A percentile compares a stretch with the other conserved stretches of the same genome.
Conservation (phyloP, 2,329 filamentous ascomycete genomes). For the Chrysosporium queenslandicum region DNA sequence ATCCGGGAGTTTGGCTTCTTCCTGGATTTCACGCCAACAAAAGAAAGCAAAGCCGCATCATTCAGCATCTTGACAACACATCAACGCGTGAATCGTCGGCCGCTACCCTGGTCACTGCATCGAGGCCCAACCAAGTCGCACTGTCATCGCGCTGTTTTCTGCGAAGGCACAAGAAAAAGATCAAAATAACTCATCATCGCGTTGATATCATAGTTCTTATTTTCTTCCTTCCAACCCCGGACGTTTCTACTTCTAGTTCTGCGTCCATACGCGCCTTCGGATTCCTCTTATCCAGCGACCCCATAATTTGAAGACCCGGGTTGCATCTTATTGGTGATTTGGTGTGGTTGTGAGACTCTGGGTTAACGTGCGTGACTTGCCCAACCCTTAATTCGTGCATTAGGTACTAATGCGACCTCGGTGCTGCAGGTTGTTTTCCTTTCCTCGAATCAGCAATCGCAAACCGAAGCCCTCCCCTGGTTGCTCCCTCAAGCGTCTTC, state of each 20-base stretch:
- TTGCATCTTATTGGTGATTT: conserved; percentile 3
- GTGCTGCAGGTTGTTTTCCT: conserved; percentile 31
- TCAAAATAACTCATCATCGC: conserved; percentile 10
- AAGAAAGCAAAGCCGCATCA: conserved; percentile 11
- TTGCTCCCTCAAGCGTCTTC: conserved; percentile 18
- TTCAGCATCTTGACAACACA: conserved; percentile 16
- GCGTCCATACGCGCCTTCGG: conserved; percentile 1
- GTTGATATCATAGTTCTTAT: conserved; percentile 9
- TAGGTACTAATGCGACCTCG: conserved; percentile 35
- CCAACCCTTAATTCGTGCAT: conserved; percentile 26
- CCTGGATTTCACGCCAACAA: conserved; percentile 2
- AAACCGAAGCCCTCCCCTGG: conserved; percentile 19
- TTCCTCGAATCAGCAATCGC: conserved; percentile 35
- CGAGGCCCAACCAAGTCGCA: conserved; percentile 16
- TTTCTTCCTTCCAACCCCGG: not conserved
- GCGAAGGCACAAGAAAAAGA: conserved; percentile 8
- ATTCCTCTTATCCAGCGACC: not conserved
- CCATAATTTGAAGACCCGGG: conserved; percentile 5
- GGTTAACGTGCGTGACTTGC: conserved; percentile 7
- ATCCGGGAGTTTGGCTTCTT: not conserved
- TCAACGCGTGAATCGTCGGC: conserved; percentile 13
- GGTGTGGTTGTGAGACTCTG: not conserved
- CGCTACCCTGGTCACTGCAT: conserved; percentile 15
- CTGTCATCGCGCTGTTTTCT: conserved; percentile 8
- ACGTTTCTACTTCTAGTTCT: not conserved